These are phyloP conservation scores for Xylaria flabelliformis DNA, from an alignment of 495 filamentous ascomycete species.

Conservation along the genomic window DNA sequence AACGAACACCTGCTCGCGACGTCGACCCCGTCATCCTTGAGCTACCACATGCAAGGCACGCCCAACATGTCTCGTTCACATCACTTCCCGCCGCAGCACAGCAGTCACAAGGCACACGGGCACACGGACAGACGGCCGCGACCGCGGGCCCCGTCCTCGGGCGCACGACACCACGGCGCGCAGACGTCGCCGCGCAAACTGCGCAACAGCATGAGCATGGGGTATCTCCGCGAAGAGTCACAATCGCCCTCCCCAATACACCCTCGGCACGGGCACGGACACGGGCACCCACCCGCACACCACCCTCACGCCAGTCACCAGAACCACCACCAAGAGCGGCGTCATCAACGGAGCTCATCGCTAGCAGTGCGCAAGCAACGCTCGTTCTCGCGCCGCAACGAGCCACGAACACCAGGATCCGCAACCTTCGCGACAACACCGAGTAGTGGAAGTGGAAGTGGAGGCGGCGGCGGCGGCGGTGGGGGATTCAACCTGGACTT, in stretches of 20 bases:
- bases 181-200: constrained; percentile 48
- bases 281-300: too few species aligned
- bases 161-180: constrained; percentile 45
- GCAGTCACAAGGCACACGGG: constrained; percentile 17
- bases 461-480: constrained; percentile 28
- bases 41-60: constrained; percentile 14
- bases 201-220: constrained; percentile 34
- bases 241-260: constrained; percentile 28
- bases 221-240: constrained; percentile 37
- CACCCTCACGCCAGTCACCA: not conserved
- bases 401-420: constrained; percentile 32
- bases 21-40: constrained; percentile 19
- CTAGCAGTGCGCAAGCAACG: constrained; percentile 39
- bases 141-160: constrained; percentile 52
- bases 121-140: constrained; percentile 41
- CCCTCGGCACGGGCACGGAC: too few species aligned
- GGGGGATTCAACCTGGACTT: constrained; percentile 65
- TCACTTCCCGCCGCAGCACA: constrained; percentile 25
- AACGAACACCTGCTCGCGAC: constrained; percentile 27
- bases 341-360: constrained; percentile 26
- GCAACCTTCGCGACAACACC: constrained; percentile 31
- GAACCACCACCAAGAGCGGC: constrained; percentile 21
- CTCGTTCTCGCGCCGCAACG: constrained; percentile 33
- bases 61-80: constrained; percentile 17
- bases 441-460: constrained; percentile 31